These are phyloP conservation scores for Aegle marmelos DNA, from an alignment of 345 rosid species.

Conservation along the genomic window DNA sequence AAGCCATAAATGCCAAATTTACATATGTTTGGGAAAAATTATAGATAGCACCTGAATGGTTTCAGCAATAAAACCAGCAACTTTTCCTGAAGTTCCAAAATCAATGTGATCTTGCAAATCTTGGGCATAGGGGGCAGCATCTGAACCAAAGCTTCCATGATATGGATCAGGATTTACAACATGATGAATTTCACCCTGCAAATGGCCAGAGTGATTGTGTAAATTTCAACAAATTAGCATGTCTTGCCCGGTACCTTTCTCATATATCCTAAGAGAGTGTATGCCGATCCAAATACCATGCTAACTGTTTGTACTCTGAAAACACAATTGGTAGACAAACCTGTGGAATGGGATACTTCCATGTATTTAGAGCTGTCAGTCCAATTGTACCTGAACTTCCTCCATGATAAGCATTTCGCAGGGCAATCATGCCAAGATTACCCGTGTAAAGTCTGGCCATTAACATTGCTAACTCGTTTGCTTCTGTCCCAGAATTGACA, in stretches of 20 bases:
- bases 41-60: conserved; percentile 68
- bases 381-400: conserved; percentile 92
- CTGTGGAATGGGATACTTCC: conserved; percentile 96
- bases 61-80: conserved; percentile 92
- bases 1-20: not conserved
- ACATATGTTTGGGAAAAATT: conserved; percentile 1
- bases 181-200: conserved; percentile 92
- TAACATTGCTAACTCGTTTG: conserved; percentile 90
- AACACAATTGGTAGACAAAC: conserved; percentile 27
- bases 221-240: not conserved
- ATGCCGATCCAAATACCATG: not conserved
- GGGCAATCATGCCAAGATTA: conserved; percentile 81
- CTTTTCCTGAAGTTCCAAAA: conserved; percentile 84
- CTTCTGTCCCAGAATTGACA: conserved; percentile 93
- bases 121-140: conserved; percentile 69
- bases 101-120: conserved; percentile 92
- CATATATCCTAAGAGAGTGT: not conserved
- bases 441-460: conserved; percentile 90
- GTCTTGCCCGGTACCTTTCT: not conserved
- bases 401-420: conserved; percentile 96
- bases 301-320: not conserved
- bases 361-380: conserved; percentile 81
- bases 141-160: conserved; percentile 80
- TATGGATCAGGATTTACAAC: conserved; percentile 92
- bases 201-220: conserved; percentile 5